These are phyloP conservation scores for Schizophyllum commune DNA, from an alignment of 1,284 basidiomycete genomes.

Conservation along the genomic window DNA sequence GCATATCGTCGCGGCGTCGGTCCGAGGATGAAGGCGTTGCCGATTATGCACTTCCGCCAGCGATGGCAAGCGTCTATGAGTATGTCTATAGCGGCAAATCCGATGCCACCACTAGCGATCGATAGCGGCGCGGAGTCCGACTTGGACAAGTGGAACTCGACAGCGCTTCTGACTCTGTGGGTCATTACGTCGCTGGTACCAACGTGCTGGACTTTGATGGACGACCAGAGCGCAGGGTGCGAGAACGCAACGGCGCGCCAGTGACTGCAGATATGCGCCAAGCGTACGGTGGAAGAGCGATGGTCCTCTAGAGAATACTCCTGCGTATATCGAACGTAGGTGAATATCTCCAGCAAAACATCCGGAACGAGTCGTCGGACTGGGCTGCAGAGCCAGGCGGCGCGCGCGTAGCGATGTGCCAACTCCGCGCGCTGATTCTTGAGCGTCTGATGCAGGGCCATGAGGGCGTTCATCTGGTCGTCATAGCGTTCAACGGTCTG, in stretches of 20 bases:
- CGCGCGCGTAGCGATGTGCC: not conserved
- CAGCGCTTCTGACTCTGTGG: not conserved
- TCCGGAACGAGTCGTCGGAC: not conserved
- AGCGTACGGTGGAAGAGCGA: not conserved
- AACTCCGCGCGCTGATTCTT: not conserved
- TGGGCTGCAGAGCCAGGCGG: not conserved
- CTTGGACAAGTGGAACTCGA: not conserved
- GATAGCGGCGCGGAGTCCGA: not conserved
- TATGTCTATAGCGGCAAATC: not conserved
- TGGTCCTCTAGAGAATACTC: not conserved
- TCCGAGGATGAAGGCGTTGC: not conserved
- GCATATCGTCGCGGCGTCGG: not conserved
- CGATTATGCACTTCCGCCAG: not conserved
- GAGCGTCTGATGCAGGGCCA: too few relatives aligned
- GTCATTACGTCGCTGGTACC: not conserved
- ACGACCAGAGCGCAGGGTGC: conserved; percentile 1
- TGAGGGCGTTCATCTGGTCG: too few relatives aligned
- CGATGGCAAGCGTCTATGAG: not conserved
- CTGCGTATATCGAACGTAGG: conserved; percentile 22
- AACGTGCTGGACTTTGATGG: not conserved
- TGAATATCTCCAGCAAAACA: conserved; percentile 18
- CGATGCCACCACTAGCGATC: not conserved
- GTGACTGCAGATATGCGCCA: not conserved
- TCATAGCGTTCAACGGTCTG: too few relatives aligned
- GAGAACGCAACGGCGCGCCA: not conserved